Base-by-base conservation (phyloP, 2,329 filamentous ascomycete species). In the Neofusicoccum sp. region DNA sequence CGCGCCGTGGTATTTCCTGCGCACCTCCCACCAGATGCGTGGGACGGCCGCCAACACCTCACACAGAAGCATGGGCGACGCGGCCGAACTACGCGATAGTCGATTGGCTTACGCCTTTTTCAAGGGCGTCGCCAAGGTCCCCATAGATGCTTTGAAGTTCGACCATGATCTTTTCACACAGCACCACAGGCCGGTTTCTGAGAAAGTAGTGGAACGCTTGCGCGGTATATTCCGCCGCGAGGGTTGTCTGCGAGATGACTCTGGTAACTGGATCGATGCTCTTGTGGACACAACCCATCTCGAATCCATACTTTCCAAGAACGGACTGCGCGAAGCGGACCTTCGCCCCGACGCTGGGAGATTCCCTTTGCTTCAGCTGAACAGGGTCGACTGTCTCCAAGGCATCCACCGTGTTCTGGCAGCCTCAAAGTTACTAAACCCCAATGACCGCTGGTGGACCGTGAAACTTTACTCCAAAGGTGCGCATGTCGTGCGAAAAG, bases 371-470 rank as follows among this genome's bases (percentile, higher is more conserved):
- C 64, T 70, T 4, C 9, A 65, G 33, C 29, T 67, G 11, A 14
- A 56, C 12, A 1, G 8, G 3, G 56, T 71, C 1, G 44, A 66
- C 34, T 71, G 64, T 16, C 63, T 71, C 11, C 64, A 59, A 33
- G 64, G 67, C 2, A 56, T 70, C 28, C 50, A 71, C 48, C 60
- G 63, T 9, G 64, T 68, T 11, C 33, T 66, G 22, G 67, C 66
- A 6, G 67, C 62, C 36, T 56, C 64, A 47, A 5, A 33, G 6
- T 64, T 66, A 22, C 58, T 71, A 3, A 60, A 71, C 44, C 22
- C 66, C 12, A 71, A 71, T 41, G 45, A 71, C 50, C 67, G 66
- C 58, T 71, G 44, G 68, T 71, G 45, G 67, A 62, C 59, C n/a
- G 63, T 71, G n/a, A 62, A 62, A 28, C 63, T 71, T 2, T 70